Conservation (phyloP, 257 asterid genomes). For the Handroanthus guayacan region DNA sequence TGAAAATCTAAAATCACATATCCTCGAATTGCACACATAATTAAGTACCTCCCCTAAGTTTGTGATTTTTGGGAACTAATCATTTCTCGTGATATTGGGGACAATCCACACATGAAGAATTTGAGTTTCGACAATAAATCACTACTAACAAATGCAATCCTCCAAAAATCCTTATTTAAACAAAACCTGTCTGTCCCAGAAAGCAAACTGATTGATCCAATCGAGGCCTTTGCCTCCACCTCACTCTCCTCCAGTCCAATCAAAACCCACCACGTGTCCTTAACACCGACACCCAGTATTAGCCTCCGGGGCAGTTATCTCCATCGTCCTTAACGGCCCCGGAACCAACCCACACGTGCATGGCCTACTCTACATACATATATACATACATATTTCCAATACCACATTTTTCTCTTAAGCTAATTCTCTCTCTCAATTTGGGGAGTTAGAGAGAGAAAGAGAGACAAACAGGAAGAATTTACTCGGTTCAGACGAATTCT, state of each 20-base stretch:
- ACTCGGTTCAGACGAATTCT: no score
- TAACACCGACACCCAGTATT: slow-evolving; percentile 68
- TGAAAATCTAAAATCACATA: neutral
- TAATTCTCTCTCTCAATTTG: slow-evolving; percentile 16
- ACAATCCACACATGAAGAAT: neutral
- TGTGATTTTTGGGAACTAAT: neutral
- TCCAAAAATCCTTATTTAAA: neutral
- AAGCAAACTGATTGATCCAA: slow-evolving; percentile 40
- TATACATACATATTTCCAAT: neutral
- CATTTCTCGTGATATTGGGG: neutral
- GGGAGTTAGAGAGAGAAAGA: slow-evolving; percentile 20
- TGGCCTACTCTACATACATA: neutral
- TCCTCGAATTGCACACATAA: neutral
- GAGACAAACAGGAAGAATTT: no score
- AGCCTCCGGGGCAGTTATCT: slow-evolving; percentile 58
- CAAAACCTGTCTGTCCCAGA: slow-evolving; percentile 26
- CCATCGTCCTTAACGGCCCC: slow-evolving; percentile 54
- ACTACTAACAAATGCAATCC: neutral
- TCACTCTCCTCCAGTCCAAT: slow-evolving; percentile 46
- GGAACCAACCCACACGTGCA: slow-evolving; percentile 59
- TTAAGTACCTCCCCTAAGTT: slow-evolving; percentile 6
- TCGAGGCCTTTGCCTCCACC: slow-evolving; percentile 66
- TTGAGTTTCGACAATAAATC: neutral
- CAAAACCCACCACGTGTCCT: slow-evolving; percentile 42
- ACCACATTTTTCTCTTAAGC: neutral